Percentiles rank a stretch among this genome's conserved stretches.
Conservation (phyloP, 176 grass and related monocot genomes). For the Typha latifolia region DNA sequence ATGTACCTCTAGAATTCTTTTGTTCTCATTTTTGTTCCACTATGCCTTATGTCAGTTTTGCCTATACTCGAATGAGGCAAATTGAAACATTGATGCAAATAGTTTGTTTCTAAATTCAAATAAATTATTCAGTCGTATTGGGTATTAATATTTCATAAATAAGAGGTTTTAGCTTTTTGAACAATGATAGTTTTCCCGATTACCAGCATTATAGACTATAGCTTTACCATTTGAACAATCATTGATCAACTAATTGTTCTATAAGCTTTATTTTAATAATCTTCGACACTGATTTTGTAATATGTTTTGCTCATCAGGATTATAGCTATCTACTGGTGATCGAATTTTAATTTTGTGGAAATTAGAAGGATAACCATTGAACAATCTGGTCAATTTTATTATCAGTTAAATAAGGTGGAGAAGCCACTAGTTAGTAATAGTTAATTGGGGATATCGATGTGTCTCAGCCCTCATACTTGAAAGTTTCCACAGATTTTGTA, state of each 20-base stretch:
- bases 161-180: background rate
- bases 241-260: background rate
- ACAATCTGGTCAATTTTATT: background rate
- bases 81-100: background rate
- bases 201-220: background rate
- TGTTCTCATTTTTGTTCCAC: background rate
- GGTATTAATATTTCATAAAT: background rate
- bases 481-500: too few species aligned
- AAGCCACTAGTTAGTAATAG: background rate
- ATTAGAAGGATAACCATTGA: background rate
- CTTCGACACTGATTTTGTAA: background rate
- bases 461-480: background rate
- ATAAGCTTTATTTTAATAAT: background rate
- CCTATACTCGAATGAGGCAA: background rate
- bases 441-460: background rate
- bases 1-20: background rate
- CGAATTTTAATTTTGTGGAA: background rate
- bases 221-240: background rate
- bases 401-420: background rate
- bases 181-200: background rate
- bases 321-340: background rate
- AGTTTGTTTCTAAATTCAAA: background rate
- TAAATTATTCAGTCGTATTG: background rate
- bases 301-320: background rate
- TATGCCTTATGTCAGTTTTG: background rate